Base-by-base conservation (phyloP, 2,329 filamentous ascomycete species). In the Parastagonospora nodorum region DNA sequence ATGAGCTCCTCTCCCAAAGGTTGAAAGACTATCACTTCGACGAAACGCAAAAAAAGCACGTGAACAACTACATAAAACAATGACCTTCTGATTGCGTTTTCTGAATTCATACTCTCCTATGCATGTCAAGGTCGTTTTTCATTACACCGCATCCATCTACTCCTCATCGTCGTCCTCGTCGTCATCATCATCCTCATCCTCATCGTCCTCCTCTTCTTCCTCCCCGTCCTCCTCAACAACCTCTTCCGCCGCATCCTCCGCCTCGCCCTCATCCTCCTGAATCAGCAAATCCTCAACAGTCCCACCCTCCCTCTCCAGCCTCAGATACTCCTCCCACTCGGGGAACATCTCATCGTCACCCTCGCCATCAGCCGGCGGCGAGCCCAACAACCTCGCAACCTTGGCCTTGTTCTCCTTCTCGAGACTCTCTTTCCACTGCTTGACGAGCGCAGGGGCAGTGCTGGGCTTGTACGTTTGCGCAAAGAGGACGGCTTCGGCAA, bases 391-490 rank as follows among this genome's bases (percentile, higher is more conserved):
- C 76, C 93, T 88, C 9, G 89, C 85, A 4, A 97, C 88, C 60
- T 94, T 90, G 9, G 82, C 84, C 80, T 95, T 96, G 73, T 93
- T 93, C 45, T 81, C 82, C 76, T 90, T 90, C 73, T 97, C 92
- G 42, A 99, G 75, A 29, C 79, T 84, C 53, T 86, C 82, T 77
- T 96, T 97, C 94, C 93, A 99, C 55, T 84, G 77, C 52, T 81
- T 80, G 5, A 90, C 91, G 1, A 92, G 80, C 1, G 80, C 82
- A 1, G 82, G 77, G 11, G 90, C 84, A 27, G 87, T 74, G 57
- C 88, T 92, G 0, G 94, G 94, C 78, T 92, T 94, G 77, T 97
- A 99, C 2, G 93, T 99, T 76, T 97, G 93, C 4, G 91, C 86
- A 72, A 97, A 96, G 27, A 99, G 81, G 0, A 92, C 92, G 0